Evolutionary conservation across 257 asterid species (phyloP).

Genomic region (Eustoma russellianum): DNA sequence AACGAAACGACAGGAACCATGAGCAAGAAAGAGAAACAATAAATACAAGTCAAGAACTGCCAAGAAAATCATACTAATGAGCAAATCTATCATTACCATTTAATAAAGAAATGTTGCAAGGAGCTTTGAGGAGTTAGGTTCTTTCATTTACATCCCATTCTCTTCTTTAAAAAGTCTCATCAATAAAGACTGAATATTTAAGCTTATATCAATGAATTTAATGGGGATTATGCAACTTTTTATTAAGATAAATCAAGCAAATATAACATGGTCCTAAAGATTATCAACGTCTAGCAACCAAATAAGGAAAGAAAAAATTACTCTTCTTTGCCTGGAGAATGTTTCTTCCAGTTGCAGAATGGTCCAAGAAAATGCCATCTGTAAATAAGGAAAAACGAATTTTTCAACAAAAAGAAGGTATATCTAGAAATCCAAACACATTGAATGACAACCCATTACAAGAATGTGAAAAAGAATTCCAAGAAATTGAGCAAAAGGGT

Average conservation of each 20-base stretch:
- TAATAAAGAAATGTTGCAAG: background rate
- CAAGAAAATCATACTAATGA: background rate
- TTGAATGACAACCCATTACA: background rate
- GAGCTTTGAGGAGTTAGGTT: background rate
- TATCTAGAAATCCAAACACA: background rate
- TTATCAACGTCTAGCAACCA: background rate
- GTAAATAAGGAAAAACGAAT: slow-evolving; percentile 1
- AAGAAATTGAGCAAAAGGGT: background rate
- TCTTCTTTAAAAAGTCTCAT: too few relatives aligned
- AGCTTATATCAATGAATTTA: background rate
- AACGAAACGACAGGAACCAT: background rate
- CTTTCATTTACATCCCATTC: too few relatives aligned
- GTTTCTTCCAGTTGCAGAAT: slow-evolving; percentile 45
- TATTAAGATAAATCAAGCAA: background rate
- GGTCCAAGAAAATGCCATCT: slow-evolving; percentile 46
- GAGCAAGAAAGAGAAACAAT: background rate
- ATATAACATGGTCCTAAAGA: background rate
- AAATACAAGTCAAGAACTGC: background rate
- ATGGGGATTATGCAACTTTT: background rate
- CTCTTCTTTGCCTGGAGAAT: slow-evolving; percentile 65
- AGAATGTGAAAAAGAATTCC: background rate
- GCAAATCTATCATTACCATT: too few relatives aligned
- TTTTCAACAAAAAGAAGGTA: slow-evolving; percentile 6
- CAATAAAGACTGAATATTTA: background rate
- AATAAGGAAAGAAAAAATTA: slow-evolving; percentile 17